Base-by-base conservation (phyloP, 805 yeast species). In the Starmerella bombicola region DNA sequence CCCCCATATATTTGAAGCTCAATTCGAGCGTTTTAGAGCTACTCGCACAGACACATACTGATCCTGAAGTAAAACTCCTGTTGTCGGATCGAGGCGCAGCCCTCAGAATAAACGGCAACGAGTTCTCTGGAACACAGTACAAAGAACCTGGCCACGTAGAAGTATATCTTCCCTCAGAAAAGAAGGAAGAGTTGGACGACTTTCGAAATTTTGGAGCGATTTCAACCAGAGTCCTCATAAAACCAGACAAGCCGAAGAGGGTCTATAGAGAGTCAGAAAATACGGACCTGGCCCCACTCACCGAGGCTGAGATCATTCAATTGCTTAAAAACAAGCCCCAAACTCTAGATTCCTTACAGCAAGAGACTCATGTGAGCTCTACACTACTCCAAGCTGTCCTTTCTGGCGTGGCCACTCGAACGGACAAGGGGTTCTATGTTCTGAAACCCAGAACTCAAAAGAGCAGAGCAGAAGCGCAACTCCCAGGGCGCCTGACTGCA, bases 61-160 rank as follows among this genome's bases (percentile, higher is more conserved):
- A 25, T 16, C 37, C 30, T 20, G 21, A 35, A 20, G 30, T 50
- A 19, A 26, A 32, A 17, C 30, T 51, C 15, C 32, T 18, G 13
- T 22, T 51, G 3, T 35, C 40, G 18, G 51, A 44, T 20, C 30
- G 42, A 5, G 13, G 32, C 8, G 47, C 50, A n/a, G n/a, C 39
- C 4, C 38, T 52, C 12, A 31, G 32, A 24, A 19, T 50, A 21
- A 44, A 46, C 39, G 38, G 38, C 17, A 30, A 15, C 37, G 46
- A 47, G 30, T 47, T 40, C 37, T 40, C 37, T 4, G 53, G 49
- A 13, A 15, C 46, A 2, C 33, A 41, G 16, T 37, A 34, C 31
- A 37, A 46, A 12, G 55, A 52, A 36, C 51, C 55, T n/a, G 55
- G 54, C 19, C 24, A 36, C 10, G 37, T 49, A 1, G 53, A 49